These are phyloP conservation scores for Themeda triandra DNA, from an alignment of 176 grass and related monocot genomes.

Conservation along the genomic window DNA sequence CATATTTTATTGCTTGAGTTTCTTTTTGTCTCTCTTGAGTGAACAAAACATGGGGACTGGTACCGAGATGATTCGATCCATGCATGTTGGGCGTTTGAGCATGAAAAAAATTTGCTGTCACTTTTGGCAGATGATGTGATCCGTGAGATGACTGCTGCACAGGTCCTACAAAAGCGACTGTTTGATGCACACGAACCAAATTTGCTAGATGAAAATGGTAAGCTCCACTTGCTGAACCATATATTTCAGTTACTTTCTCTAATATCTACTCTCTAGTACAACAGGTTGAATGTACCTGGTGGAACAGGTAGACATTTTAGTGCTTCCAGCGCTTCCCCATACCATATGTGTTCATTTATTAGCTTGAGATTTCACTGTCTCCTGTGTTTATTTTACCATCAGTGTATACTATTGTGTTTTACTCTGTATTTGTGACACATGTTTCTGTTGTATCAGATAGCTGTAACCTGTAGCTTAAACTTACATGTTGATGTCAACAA, in stretches of 20 bases:
- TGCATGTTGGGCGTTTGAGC: background rate
- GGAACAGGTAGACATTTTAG: conserved; percentile 1
- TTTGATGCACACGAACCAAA: conserved; percentile 79
- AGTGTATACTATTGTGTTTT: background rate
- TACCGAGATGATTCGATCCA: conserved; percentile 9
- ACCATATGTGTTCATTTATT: conserved; percentile 21
- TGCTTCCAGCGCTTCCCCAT: background rate
- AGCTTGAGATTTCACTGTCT: conserved; percentile 5
- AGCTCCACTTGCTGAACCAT: background rate
- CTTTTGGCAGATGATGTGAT: conserved; percentile 56
- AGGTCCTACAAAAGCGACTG: conserved; percentile 56
- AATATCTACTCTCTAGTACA: background rate
- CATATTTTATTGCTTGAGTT: background rate
- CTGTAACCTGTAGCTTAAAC: background rate
- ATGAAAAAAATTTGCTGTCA: background rate
- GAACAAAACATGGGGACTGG: conserved; percentile 16
- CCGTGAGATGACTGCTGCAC: conserved; percentile 46
- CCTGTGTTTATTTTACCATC: background rate
- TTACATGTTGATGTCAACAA: background rate
- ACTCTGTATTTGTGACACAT: background rate
- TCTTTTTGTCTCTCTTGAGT: background rate
- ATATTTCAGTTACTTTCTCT: conserved; percentile 24
- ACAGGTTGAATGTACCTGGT: background rate
- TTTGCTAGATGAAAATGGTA: conserved; percentile 88
- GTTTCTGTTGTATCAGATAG: background rate